phyloP scores from a whole-genome alignment of 768 basidiomycete species.

The Gloeophyllum trabeum region DNA sequence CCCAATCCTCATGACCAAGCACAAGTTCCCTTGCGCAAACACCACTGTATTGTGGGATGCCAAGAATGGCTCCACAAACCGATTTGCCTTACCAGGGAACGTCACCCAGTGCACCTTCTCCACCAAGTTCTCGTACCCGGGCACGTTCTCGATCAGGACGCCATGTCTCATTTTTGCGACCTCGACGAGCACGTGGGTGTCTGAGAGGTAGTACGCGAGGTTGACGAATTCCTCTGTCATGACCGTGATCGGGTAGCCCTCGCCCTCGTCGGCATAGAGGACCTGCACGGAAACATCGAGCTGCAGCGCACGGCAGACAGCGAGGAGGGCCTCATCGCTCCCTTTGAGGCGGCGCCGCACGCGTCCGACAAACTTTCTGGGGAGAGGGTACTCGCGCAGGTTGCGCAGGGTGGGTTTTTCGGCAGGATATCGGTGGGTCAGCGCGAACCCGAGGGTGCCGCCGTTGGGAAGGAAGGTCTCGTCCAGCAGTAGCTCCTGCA shows the following conservation, averaged over 20 bases:
- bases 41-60: no score
- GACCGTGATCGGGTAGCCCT: not conserved
- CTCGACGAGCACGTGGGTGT: not conserved
- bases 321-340: not conserved
- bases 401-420: not conserved
- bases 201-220: not conserved
- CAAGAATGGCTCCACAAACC: no score
- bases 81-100: no score
- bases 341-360: not conserved
- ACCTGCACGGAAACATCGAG: not conserved
- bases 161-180: not conserved
- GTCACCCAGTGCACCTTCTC: not conserved
- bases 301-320: not conserved
- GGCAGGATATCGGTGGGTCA: not conserved
- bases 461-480: not conserved
- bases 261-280: not conserved
- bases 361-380: no score
- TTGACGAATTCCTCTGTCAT: not conserved
- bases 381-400: not conserved
- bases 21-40: no score
- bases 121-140: not conserved
- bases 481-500: not conserved
- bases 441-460: not conserved
- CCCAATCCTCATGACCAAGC: no score
- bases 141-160: no score